Conservation (phyloP, 495 filamentous ascomycete genomes). For the Penicillium flavigenum region DNA sequence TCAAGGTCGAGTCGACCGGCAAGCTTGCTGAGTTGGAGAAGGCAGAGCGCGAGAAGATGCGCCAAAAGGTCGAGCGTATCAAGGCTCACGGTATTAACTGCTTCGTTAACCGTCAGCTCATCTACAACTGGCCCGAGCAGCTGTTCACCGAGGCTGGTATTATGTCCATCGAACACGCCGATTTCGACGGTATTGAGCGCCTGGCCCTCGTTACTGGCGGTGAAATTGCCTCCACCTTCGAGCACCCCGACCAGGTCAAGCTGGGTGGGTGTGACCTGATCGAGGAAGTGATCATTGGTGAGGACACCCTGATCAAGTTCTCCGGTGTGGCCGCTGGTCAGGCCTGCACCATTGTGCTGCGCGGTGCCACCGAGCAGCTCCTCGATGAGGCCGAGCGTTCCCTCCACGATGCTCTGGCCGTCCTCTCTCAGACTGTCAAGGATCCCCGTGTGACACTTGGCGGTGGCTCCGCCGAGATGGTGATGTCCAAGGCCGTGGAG, state of each 20-base stretch:
- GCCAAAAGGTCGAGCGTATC: conserved; percentile 96
- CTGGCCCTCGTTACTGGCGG: conserved; percentile 93
- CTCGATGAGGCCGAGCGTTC: conserved; percentile 96
- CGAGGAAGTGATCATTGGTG: conserved; percentile 96
- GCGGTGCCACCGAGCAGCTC: conserved; percentile 93
- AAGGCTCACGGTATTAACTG: conserved; percentile 99
- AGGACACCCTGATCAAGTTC: conserved; percentile 96
- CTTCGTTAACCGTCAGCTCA: conserved; percentile 98
- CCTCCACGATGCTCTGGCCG: conserved; percentile 92
- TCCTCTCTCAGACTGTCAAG: conserved; percentile 93
- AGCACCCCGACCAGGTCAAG: conserved; percentile 95
- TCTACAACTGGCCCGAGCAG: conserved; percentile 99
- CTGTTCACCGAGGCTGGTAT: conserved; percentile 97
- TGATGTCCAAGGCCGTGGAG: conserved; percentile 98
- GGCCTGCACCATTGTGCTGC: conserved; percentile 95
- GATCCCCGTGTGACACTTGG: conserved; percentile 93
- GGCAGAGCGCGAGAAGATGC: conserved; percentile 99
- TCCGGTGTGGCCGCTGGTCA: conserved; percentile 92
- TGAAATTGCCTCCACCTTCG: conserved; percentile 96
- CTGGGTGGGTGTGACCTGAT: conserved; percentile 93
- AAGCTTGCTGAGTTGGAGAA: conserved; percentile 97
- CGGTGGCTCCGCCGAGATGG: conserved; percentile 95
- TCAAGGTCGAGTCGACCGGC: conserved; percentile 89
- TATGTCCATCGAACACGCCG: conserved; percentile 96
- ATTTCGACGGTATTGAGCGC: conserved; percentile 97